Evolutionary conservation across 2,329 filamentous ascomycete species (phyloP).

Genomic region (Trichoderma semiorbis): DNA sequence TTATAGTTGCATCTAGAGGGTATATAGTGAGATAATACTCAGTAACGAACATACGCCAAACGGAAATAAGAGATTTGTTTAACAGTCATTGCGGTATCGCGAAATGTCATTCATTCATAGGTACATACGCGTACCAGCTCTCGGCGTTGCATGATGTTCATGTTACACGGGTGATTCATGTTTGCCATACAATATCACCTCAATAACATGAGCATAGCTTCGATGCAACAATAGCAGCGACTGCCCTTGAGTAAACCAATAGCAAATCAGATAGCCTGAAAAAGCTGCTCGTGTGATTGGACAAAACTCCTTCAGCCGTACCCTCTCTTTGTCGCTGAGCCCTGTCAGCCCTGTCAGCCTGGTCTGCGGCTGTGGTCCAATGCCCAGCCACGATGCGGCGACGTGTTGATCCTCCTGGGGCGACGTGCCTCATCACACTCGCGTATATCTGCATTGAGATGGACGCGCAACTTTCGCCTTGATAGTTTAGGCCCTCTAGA

Average conservation of each 20-base stretch:
- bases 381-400: neutral
- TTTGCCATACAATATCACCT: neutral
- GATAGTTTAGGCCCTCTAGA: neutral
- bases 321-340: neutral
- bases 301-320: neutral
- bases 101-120: neutral
- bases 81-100: neutral
- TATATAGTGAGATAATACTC: neutral
- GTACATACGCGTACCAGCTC: neutral
- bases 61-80: neutral
- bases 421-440: neutral
- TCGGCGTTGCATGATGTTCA: neutral
- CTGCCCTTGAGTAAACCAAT: neutral
- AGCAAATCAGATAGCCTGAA: neutral
- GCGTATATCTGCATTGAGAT: neutral
- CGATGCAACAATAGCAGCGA: neutral
- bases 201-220: neutral
- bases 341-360: too few relatives aligned
- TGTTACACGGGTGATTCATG: neutral
- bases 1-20: neutral
- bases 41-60: neutral
- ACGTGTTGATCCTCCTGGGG: neutral
- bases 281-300: neutral
- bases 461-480: neutral
- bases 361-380: neutral